A percentile compares a stretch with the other conserved stretches of the same genome.
Conservation (phyloP, 306 rosid genomes). For the Malus sylvestris region DNA sequence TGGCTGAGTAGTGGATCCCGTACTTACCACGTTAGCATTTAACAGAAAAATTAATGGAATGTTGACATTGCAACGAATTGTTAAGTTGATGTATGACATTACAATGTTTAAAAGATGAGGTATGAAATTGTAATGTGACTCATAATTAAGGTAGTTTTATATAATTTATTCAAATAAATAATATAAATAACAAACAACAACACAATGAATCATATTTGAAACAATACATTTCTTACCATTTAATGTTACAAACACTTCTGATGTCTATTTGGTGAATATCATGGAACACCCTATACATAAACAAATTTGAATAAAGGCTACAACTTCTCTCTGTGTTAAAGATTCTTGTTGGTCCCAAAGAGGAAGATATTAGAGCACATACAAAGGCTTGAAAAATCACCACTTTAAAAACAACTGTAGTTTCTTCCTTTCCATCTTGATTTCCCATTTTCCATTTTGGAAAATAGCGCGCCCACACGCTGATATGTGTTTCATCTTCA, state of each 20-base stretch:
- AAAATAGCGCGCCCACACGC: background rate
- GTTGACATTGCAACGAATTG: no score
- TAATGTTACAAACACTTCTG: background rate
- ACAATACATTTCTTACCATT: background rate
- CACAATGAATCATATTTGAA: background rate
- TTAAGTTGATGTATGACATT: no score
- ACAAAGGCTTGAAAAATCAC: constrained; percentile 1
- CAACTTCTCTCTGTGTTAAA: background rate
- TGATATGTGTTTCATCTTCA: background rate
- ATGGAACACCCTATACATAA: background rate
- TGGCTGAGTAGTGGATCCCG: no score
- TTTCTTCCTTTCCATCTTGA: background rate
- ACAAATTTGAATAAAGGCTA: background rate
- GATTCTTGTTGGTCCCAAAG: background rate
- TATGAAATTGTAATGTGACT: no score
- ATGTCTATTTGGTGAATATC: background rate
- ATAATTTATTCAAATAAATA: no score
- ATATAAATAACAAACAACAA: no score
- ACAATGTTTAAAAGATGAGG: no score
- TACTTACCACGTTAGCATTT: no score
- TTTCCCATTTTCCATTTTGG: background rate
- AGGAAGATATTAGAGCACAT: background rate
- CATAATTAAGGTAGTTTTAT: no score
- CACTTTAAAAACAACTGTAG: background rate
- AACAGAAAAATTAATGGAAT: no score